Evolutionary conservation across 2,329 filamentous ascomycete genomes (phyloP).

Genomic region (Penicillium sp.): DNA sequence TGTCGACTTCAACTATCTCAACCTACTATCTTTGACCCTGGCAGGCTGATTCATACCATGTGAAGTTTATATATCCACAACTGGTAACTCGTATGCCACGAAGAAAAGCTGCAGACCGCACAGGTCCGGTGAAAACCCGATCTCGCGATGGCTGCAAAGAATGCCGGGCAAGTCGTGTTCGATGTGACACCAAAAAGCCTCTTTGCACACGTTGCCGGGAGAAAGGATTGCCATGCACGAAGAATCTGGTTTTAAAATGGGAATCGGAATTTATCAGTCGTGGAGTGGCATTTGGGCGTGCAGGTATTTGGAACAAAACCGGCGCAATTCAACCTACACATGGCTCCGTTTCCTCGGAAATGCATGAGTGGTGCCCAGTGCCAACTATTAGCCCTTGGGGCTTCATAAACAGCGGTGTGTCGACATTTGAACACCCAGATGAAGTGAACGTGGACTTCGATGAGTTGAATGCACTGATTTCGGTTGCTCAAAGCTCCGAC

Average conservation of each 20-base stretch:
- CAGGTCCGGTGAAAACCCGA: conserved; percentile 39
- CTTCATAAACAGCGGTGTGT: conserved; percentile 34
- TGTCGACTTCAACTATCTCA: background rate
- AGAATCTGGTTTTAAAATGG: conserved; percentile 40
- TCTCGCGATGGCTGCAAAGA: conserved; percentile 42
- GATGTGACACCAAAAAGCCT: conserved; percentile 42
- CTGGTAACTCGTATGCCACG: conserved; percentile 30
- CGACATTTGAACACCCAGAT: conserved; percentile 28
- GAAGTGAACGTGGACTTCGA: conserved; percentile 28
- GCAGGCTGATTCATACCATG: conserved; percentile 21
- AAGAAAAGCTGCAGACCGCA: conserved; percentile 37
- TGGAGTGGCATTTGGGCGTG: conserved; percentile 44
- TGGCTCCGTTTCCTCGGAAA: conserved; percentile 18
- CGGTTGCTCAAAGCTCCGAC: conserved; percentile 1
- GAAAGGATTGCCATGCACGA: conserved; percentile 37
- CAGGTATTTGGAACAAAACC: conserved; percentile 43
- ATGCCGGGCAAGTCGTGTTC: conserved; percentile 42
- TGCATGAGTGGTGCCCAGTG: conserved; percentile 28
- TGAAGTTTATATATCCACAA: conserved; percentile 14
- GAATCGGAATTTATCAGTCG: conserved; percentile 42
- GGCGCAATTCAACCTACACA: conserved; percentile 19
- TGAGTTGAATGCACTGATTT: conserved; percentile 18
- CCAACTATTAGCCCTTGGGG: conserved; percentile 31
- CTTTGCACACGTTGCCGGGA: conserved; percentile 38
- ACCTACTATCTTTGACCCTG: background rate